Conservation (phyloP, 805 yeast species). For the Candida sphagnicola region DNA sequence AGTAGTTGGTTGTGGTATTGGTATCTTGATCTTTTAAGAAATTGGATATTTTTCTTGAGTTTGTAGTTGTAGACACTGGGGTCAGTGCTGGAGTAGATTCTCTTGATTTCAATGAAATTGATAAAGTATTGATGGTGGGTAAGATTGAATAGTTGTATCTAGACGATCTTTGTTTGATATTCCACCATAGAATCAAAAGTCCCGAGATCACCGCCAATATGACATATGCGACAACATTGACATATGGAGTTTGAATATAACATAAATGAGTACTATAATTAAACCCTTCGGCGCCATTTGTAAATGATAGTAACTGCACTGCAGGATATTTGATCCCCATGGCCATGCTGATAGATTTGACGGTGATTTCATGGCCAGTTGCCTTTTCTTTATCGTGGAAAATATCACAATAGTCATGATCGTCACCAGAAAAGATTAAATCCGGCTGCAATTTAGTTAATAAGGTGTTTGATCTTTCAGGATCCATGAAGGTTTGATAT, state of each 20-base stretch:
- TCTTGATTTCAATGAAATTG: slow-evolving; percentile 1
- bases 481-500: slow-evolving; percentile 78
- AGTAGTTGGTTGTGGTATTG: neutral
- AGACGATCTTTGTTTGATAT: slow-evolving; percentile 21
- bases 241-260: slow-evolving; percentile 44
- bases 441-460: slow-evolving; percentile 60
- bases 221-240: slow-evolving; percentile 36
- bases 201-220: slow-evolving; percentile 31
- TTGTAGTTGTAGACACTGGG: slow-evolving; percentile 8
- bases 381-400: slow-evolving; percentile 39
- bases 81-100: neutral
- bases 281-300: slow-evolving; percentile 10
- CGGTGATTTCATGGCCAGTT: slow-evolving; percentile 27
- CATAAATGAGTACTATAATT: slow-evolving; percentile 39
- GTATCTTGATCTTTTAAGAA: slow-evolving; percentile 30
- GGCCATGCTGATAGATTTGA: slow-evolving; percentile 38
- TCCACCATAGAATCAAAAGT: slow-evolving; percentile 23
- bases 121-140: slow-evolving; percentile 12
- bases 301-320: slow-evolving; percentile 33
- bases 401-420: slow-evolving; percentile 90
- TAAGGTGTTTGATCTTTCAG: slow-evolving; percentile 53
- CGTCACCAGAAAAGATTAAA: slow-evolving; percentile 85
- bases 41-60: slow-evolving; percentile 22
- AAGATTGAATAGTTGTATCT: slow-evolving; percentile 24
- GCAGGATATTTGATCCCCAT: slow-evolving; percentile 40